These are phyloP conservation scores for Podila epigama DNA, from an alignment of 192 early-diverging fungal genomes.

Conservation along the genomic window DNA sequence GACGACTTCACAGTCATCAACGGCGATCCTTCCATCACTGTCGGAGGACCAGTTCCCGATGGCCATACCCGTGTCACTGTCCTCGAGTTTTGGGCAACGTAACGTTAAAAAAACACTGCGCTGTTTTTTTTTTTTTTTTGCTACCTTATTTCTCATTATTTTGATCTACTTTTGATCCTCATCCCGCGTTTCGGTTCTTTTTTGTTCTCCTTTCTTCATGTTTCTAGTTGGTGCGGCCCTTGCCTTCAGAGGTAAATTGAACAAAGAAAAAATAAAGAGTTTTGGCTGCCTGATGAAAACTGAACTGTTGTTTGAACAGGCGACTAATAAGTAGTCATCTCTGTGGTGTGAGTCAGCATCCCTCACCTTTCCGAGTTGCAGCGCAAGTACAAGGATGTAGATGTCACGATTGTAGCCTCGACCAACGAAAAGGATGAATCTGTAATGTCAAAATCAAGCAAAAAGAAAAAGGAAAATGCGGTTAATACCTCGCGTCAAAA, in stretches of 20 bases:
- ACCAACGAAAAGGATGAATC: constrained; percentile 61
- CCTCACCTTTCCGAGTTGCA: constrained; percentile 57
- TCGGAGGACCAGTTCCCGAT: constrained; percentile 41
- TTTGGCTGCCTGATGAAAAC: too few relatives aligned
- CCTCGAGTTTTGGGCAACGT: constrained; percentile 52
- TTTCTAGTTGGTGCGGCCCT: constrained; percentile 39
- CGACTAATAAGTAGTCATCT: too few relatives aligned
- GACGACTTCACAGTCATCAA: constrained; percentile 50
- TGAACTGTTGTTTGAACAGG: too few relatives aligned
- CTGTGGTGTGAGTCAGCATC: constrained; percentile 27
- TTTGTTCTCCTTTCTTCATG: neutral
- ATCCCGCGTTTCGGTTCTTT: neutral
- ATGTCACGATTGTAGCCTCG: constrained; percentile 57
- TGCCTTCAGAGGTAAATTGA: constrained; percentile 27
- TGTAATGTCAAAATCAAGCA: constrained; percentile 1
- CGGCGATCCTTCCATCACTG: constrained; percentile 36
- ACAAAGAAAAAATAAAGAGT: neutral
- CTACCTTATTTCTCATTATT: constrained; percentile 7
- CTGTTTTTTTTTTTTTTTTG: neutral
- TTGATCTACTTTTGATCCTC: neutral
- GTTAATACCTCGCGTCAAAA: neutral
- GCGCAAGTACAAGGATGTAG: constrained; percentile 54
- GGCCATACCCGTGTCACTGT: constrained; percentile 41
- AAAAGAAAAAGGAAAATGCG: neutral
- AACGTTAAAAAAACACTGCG: neutral